A percentile compares a stretch with the other conserved stretches of the same genome.
phyloP scores from a whole-genome alignment of 225 moss, liverwort and hornwort species.

The Polytrichum formosum region DNA sequence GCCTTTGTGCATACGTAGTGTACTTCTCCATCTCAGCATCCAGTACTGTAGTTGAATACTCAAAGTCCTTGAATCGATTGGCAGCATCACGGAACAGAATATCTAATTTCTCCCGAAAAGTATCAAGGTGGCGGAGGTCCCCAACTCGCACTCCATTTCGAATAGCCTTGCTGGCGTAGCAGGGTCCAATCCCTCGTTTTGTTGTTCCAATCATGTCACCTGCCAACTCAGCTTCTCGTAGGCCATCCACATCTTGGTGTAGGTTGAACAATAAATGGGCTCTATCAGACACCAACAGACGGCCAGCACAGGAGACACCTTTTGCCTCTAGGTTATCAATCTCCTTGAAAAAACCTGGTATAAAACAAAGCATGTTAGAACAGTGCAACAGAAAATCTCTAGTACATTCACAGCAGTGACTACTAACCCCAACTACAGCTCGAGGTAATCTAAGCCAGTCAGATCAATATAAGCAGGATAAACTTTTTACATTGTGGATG shows the following conservation, averaged over 20 bases:
- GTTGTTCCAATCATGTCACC: slow-evolving; percentile 94
- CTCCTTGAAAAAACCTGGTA: slow-evolving; percentile 79
- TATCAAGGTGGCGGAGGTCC: slow-evolving; percentile 71
- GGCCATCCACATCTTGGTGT: slow-evolving; percentile 73
- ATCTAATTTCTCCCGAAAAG: slow-evolving; percentile 79
- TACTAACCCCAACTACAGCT: too few relatives aligned
- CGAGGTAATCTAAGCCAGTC: too few relatives aligned
- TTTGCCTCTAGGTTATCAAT: slow-evolving; percentile 69
- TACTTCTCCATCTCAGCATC: slow-evolving; percentile 84
- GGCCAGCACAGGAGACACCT: slow-evolving; percentile 73
- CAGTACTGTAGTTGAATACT: slow-evolving; percentile 53
- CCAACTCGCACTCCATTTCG: slow-evolving; percentile 93
- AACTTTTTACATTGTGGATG: background rate
- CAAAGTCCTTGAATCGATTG: slow-evolving; percentile 66
- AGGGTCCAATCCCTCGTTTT: slow-evolving; percentile 96
- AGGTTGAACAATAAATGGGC: slow-evolving; percentile 87
- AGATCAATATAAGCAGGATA: background rate
- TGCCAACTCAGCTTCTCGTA: slow-evolving; percentile 83
- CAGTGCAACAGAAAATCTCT: background rate
- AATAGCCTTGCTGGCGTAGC: slow-evolving; percentile 93
- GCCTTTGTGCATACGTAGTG: slow-evolving; percentile 52
- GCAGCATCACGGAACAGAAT: slow-evolving; percentile 79
- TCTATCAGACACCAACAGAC: slow-evolving; percentile 89
- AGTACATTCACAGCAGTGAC: too few relatives aligned
- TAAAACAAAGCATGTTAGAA: background rate